Base-by-base conservation (phyloP, 176 grass and related monocot species). In the Zoysia pacifica region DNA sequence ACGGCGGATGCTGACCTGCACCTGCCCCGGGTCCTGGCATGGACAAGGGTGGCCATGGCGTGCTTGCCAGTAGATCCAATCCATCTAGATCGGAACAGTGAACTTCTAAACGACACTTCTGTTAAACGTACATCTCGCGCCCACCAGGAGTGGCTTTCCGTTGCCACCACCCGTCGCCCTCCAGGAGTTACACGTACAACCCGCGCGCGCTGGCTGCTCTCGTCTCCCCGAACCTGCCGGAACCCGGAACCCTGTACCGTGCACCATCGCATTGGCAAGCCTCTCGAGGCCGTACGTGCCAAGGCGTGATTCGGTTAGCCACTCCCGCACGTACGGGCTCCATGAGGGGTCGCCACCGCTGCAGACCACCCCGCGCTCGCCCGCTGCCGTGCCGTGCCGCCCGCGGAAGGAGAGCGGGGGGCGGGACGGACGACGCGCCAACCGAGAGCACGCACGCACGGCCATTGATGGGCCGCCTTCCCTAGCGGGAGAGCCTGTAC, bases 391-490 rank as follows among this genome's bases (percentile, higher is more conserved):
- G 28, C 28, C 28, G 28, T 28, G 28, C 28, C 28, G 28, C 28
- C 28, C 28, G 28, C 28, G 28, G 28, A 28, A 28, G 28, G 28
- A 7, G 45, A 48, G 45, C 55, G 9, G 18, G 5, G 5, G 48
- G 11, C 5, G 50, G 36, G 7, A 1, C 52, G 47, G 46, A 20
- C 36, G 28, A 2, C 4, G 45, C 53, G 54, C 73, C 73, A 75
- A 60, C 54, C 41, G 11, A 42, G 20, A 7, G 11, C 8, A 5
- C 52, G 1, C 20, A 1, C 4, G 10, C 19, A 54, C 60, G n/a
- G 80, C 61, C 12, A 83, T 83, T 75, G 50, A 67, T 75, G 58
- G 62, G 49, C 65, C 49, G 60, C 74, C 13, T 13, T 40, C 41
- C 5, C 18, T 9, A 18, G 44, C 9, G 15, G 2, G 10, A 11